Evolutionary conservation across 495 filamentous ascomycete genomes (phyloP), one percentile per base, ranked within the genome.

Genomic region (Talaromyces ruber): DNA sequence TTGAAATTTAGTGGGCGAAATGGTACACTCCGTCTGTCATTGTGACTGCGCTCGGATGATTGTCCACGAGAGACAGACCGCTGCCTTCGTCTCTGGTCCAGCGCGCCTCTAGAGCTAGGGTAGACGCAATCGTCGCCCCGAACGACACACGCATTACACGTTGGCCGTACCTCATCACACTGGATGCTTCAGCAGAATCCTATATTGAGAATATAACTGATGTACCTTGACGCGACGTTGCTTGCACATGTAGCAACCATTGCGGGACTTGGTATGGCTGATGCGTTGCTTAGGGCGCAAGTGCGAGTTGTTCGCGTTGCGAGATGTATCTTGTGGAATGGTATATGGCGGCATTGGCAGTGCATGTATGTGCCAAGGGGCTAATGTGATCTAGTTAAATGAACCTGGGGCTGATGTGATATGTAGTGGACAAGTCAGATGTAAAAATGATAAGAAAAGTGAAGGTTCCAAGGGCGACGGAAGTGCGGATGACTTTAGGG

Each of bases 241-340:
- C 63, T 71, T 71, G 60, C 69, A 71, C 52, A 65, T 66, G 22
- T 50, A 59, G 57, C 69, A 71, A 5, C 69, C 69, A n/a, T 64
- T 37, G 2, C 69, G 67, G 22, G 69, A 71, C 39, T 71, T 71
- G 28, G 30, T 34, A 51, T 62, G 60, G 29, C 59, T 39, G 26
- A 34, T 34, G 26, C 55, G 55, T 12, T 14, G 55, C 6, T 34
- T 37, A n/a, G 52, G 16, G 29, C 24, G 52, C 16, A 55, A 29
- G 52, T 55, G 52, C 52, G 52, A 55, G 29, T 58, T 22, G 16
- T 29, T 30, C 39, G 26, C 21, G 21, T 58, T 18, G 25, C 8
- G 26, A 21, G 55, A 58, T 14, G 28, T 37, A 7, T 34, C 30
- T 11, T 30, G 18, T 14, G 52, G 11, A 12, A 55, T 29, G 4